Base-by-base conservation (phyloP, 2,329 filamentous ascomycete species). In the Colletotrichum caudatum region DNA sequence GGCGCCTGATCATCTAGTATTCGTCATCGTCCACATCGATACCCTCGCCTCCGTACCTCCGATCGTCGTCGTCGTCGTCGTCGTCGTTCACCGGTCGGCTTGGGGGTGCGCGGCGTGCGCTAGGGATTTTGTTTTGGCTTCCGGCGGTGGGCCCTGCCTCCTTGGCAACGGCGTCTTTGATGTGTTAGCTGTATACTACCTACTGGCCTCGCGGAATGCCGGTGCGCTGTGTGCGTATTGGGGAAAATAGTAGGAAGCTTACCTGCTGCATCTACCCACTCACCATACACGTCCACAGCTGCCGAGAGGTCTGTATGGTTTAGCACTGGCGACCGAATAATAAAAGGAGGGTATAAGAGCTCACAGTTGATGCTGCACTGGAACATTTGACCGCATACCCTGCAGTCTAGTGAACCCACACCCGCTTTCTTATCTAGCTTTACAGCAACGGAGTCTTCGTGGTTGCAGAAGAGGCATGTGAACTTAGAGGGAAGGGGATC, bases 381-480 rank as follows among this genome's bases (percentile, higher is more conserved):
- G 80, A 97, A 99, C 72, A 91, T 92, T 83, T 98, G 95, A 3
- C 94, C 95, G 82, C 96, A 99, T 64, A 97, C 90, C 80, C 95
- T 97, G 85, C 96, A 99, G 71, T 92, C 90, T 35, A 99, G 86
- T 73, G 93, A 90, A 58, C 95, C 96, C 48, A 97, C 88, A 63
- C 94, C 94, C 37, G 90, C 86, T 81, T 98, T 98, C 87, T 97
- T 97, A 80, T 99, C 94, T 62, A 99, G 88, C 82, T 97, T 96
- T 76, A 98, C 93, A 37, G 90, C 88, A 64, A 99, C 93, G 0
- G 95, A 94, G 75, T 94, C 96, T 80, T 98, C 96, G 83, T 98
- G 95, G 81, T 98, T 98, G 87, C 96, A 99, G 84, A 99, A 99
- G 57, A 99, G 91, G 80, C 96, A 99, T 69, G 95, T 94, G 82